These are phyloP conservation scores for Aspergillus sojae DNA, from an alignment of 2,329 filamentous ascomycete species.

Conservation along the genomic window DNA sequence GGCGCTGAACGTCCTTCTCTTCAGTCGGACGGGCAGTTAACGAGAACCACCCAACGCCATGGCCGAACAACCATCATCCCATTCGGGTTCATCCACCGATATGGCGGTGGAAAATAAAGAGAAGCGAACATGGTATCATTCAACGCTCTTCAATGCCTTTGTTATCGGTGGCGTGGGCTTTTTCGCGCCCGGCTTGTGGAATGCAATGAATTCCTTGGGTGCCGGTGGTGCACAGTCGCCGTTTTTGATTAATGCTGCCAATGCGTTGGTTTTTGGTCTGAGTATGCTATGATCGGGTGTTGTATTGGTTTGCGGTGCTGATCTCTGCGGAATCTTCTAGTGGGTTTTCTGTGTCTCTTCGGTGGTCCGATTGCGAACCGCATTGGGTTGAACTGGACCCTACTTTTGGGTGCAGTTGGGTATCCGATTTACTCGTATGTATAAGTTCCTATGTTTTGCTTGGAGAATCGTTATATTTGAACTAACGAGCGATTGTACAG, in stretches of 20 bases:
- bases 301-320: neutral
- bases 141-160: slow-evolving; percentile 57
- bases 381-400: slow-evolving; percentile 51
- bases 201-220: slow-evolving; percentile 58
- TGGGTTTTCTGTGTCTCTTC: slow-evolving; percentile 50
- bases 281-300: slow-evolving; percentile 20
- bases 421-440: slow-evolving; percentile 50
- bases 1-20: neutral
- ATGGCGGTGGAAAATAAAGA: neutral
- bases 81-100: slow-evolving; percentile 16
- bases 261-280: slow-evolving; percentile 52
- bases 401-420: slow-evolving; percentile 47
- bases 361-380: slow-evolving; percentile 53
- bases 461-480: neutral
- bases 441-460: neutral
- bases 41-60: slow-evolving; percentile 10
- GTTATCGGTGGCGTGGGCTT: slow-evolving; percentile 58
- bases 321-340: slow-evolving; percentile 27
- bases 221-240: slow-evolving; percentile 57
- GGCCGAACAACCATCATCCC: slow-evolving; percentile 17
- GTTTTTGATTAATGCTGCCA: slow-evolving; percentile 57
- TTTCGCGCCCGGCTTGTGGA: slow-evolving; percentile 52
- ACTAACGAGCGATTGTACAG: slow-evolving; percentile 9
- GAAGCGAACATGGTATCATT: slow-evolving; percentile 49
- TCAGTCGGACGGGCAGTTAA: neutral